phyloP scores from a whole-genome alignment of 305 asterid species.

The Plantago lanceolata region DNA sequence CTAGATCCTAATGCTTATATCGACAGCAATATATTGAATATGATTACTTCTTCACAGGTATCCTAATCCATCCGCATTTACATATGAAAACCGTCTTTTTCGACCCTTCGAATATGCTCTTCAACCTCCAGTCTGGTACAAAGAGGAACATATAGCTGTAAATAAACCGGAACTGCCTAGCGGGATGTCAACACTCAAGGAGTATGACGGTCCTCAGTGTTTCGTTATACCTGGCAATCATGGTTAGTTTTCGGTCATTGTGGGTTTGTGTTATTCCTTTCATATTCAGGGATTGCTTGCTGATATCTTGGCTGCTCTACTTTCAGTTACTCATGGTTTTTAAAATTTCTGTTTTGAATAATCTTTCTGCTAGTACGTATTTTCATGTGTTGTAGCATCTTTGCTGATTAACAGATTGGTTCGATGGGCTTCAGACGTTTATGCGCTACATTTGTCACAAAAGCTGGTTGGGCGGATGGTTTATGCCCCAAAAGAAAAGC shows the following conservation, averaged over 20 bases:
- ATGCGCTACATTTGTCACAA: conserved; percentile 98
- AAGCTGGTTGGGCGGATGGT: conserved; percentile 99
- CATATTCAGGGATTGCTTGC: background rate
- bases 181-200: conserved; percentile 58
- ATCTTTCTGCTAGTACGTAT: conserved; percentile 4
- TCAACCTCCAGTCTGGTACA: conserved; percentile 88
- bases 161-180: conserved; percentile 85
- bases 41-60: conserved; percentile 45
- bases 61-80: conserved; percentile 91
- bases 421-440: conserved; percentile 99
- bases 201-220: conserved; percentile 93
- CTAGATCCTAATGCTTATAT: background rate
- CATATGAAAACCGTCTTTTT: conserved; percentile 85
- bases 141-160: conserved; percentile 80
- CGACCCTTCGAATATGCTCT: conserved; percentile 97
- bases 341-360: conserved; percentile 2
- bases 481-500: conserved; percentile 99
- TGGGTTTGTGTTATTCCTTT: conserved; percentile 15
- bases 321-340: conserved; percentile 8
- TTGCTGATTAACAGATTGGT: conserved; percentile 72
- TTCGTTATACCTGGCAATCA: conserved; percentile 97
- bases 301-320: conserved; percentile 10
- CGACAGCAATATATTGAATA: conserved; percentile 11
- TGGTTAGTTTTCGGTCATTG: conserved; percentile 43
- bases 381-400: conserved; percentile 16